Evolutionary conservation across 345 rosid species (phyloP).

Genomic region (Noccaea bulbosa): DNA sequence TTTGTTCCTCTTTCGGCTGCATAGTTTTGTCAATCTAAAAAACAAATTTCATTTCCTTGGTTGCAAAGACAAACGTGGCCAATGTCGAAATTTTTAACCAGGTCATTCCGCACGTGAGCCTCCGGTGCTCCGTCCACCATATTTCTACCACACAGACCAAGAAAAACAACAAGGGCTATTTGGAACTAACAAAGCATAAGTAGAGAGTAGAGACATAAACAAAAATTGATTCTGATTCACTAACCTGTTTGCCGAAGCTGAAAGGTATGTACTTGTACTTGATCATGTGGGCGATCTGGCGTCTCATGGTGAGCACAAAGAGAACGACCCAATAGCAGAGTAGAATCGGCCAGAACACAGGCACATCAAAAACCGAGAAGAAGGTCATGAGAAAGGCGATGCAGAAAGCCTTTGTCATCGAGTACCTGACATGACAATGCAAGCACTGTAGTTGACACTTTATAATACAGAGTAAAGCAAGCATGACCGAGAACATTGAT

Average conservation of each 20-base stretch:
- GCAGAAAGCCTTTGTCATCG: conserved; percentile 71
- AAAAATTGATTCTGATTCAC: too few species aligned
- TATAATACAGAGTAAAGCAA: too few species aligned
- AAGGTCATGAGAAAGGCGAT: conserved; percentile 71
- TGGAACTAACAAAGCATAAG: background rate
- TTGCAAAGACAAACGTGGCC: conserved; percentile 31
- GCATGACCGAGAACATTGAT: too few species aligned
- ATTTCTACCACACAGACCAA: conserved; percentile 48
- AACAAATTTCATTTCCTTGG: conserved; percentile 4
- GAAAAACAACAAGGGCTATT: background rate
- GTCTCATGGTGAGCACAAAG: conserved; percentile 73
- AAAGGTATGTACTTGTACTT: conserved; percentile 69
- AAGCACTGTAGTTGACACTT: background rate
- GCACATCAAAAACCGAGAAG: conserved; percentile 74
- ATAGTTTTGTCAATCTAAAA: conserved; percentile 32
- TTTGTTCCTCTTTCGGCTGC: conserved; percentile 2
- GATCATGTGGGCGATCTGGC: conserved; percentile 75
- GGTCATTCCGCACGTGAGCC: conserved; percentile 54
- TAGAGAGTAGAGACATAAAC: too few species aligned
- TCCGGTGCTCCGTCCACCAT: conserved; percentile 62
- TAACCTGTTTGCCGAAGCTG: conserved; percentile 74
- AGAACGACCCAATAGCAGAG: conserved; percentile 71
- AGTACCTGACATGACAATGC: conserved; percentile 55
- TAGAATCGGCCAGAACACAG: conserved; percentile 82
- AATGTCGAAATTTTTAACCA: conserved; percentile 10